These are phyloP conservation scores for Pelargonium cotyledonis DNA, from an alignment of 441 rosid genomes.

Conservation along the genomic window DNA sequence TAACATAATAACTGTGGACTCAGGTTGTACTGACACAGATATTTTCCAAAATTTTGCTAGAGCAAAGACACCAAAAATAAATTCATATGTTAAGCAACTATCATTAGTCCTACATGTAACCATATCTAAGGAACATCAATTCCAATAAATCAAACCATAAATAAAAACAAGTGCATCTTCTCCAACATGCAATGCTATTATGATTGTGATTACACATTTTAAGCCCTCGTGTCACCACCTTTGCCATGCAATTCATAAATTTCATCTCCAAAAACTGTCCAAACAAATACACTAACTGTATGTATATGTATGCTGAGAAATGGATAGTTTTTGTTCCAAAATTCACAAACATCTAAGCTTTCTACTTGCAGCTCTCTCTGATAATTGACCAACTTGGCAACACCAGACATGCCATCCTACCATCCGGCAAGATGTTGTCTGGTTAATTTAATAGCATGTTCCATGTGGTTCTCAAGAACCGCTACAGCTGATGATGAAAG, in stretches of 20 bases:
- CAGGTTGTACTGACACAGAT: no score
- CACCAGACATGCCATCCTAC: neutral
- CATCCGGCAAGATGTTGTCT: neutral
- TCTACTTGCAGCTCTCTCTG: no score
- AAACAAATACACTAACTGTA: neutral
- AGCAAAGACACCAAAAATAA: no score
- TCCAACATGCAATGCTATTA: neutral
- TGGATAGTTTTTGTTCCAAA: neutral
- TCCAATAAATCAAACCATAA: neutral
- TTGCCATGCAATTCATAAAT: neutral
- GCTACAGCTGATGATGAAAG: constrained; percentile 61
- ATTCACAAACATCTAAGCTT: neutral
- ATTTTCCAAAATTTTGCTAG: no score
- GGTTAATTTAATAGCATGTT: neutral
- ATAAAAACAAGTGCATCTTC: neutral
- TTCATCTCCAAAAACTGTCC: neutral
- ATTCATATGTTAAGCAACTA: neutral
- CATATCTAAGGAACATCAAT: neutral
- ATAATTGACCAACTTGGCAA: no score
- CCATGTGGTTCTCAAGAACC: constrained; percentile 21
- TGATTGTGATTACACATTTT: neutral
- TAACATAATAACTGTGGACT: no score
- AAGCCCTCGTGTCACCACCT: neutral
- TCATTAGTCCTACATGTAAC: constrained; percentile 1
- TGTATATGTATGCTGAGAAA: no score